Evolutionary conservation across 306 rosid genomes (phyloP).

Genomic region (Gillenia trifoliata): DNA sequence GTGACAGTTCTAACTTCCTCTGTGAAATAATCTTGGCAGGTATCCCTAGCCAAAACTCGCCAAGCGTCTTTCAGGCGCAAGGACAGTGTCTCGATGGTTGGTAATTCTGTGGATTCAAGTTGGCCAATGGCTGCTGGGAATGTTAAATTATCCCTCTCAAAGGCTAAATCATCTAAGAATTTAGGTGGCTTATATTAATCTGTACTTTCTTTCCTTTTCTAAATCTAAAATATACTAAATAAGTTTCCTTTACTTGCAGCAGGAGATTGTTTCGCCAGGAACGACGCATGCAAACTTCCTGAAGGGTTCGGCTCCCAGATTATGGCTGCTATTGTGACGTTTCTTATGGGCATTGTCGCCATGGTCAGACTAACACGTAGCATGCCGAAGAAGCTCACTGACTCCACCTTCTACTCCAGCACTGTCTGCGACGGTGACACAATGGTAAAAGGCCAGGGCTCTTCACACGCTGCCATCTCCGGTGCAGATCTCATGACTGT

Average conservation of each 20-base stretch:
- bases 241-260: constrained; percentile 4
- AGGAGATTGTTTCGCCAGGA: constrained; percentile 24
- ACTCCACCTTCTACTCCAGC: constrained; percentile 65
- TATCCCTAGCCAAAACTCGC: constrained; percentile 15
- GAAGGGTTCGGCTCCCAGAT: constrained; percentile 53
- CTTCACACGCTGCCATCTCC: constrained; percentile 34
- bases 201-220: not conserved
- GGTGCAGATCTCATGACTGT: constrained; percentile 44
- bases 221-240: not conserved
- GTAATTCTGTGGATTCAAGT: constrained; percentile 28
- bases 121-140: constrained; percentile 30
- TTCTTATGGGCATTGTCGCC: constrained; percentile 69
- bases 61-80: constrained; percentile 12
- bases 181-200: not conserved
- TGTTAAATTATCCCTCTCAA: constrained; percentile 22
- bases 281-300: constrained; percentile 38
- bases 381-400: constrained; percentile 78
- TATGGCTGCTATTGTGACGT: constrained; percentile 61
- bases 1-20: constrained; percentile 14
- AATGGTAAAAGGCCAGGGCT: constrained; percentile 15
- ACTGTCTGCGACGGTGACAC: constrained; percentile 29
- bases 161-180: constrained; percentile 35
- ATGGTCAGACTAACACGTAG: constrained; percentile 64
- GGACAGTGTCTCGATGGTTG: constrained; percentile 33
- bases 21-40: constrained; percentile 36